Percentiles rank a stretch among this genome's conserved stretches.
phyloP scores from a whole-genome alignment of 192 early-diverging fungal species.

The Backusella circina region DNA sequence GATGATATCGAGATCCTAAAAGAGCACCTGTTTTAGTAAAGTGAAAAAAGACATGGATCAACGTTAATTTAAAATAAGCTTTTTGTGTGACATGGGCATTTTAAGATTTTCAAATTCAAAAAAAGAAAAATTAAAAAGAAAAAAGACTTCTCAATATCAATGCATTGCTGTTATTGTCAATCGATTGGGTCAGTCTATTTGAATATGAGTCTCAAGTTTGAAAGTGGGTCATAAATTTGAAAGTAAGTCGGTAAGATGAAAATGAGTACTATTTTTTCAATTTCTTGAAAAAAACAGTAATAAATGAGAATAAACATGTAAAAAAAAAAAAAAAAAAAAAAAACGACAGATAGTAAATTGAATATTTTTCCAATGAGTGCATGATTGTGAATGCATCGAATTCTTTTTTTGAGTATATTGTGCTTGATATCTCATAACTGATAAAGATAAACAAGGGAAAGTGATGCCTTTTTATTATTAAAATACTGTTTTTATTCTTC shows the following conservation, averaged over 20 bases:
- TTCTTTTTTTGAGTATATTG: not conserved
- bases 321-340: no score
- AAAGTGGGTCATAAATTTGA: no score
- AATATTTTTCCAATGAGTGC: not conserved
- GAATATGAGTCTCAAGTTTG: no score
- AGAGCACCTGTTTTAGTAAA: slow-evolving; percentile 20
- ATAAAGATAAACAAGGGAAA: not conserved
- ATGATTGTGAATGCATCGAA: not conserved
- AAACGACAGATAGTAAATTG: slow-evolving; percentile 43
- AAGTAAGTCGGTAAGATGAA: no score
- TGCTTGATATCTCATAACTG: not conserved
- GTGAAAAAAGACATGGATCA: not conserved
- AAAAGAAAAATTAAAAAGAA: slow-evolving; percentile 35
- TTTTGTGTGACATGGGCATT: not conserved
- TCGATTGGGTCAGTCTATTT: no score
- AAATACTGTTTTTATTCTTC: not conserved
- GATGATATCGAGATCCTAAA: slow-evolving; percentile 37
- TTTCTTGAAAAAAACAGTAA: no score
- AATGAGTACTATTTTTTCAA: no score
- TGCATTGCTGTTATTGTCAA: no score
- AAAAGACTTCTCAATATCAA: slow-evolving; percentile 30
- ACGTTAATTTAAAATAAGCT: not conserved
- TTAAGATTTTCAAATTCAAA: not conserved
- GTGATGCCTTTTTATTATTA: not conserved
- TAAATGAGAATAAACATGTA: no score